Conservation (phyloP, 2,329 filamentous ascomycete genomes). For the Fusarium longipes region DNA sequence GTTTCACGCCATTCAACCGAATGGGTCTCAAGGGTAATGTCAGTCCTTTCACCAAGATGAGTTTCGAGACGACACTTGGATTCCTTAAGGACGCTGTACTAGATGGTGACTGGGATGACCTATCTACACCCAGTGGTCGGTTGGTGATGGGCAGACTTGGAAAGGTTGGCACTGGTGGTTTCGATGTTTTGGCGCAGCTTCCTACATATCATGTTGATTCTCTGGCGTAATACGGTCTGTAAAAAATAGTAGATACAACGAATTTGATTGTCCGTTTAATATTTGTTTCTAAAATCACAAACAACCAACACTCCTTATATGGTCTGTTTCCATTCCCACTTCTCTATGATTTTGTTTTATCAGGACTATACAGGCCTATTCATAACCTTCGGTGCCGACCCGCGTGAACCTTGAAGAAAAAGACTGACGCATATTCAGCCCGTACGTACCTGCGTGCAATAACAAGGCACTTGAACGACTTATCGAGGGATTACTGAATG, state of each 20-base stretch:
- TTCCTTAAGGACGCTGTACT: constrained; percentile 94
- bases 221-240: constrained; percentile 44
- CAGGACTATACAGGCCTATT: background rate
- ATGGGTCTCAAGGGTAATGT: constrained; percentile 87
- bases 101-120: constrained; percentile 89
- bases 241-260: constrained; percentile 36
- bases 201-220: constrained; percentile 61
- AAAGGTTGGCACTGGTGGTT: constrained; percentile 87
- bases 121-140: constrained; percentile 85
- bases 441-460: no score
- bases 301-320: background rate
- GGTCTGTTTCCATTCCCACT: background rate
- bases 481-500: no score
- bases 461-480: no score
- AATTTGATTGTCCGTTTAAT: constrained; percentile 29
- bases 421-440: background rate
- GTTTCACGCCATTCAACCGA: constrained; percentile 91
- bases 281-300: background rate
- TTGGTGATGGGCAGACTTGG: constrained; percentile 89
- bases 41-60: constrained; percentile 98
- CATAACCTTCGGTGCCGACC: no score
- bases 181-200: constrained; percentile 81
- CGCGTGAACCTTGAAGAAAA: background rate
- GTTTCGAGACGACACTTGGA: constrained; percentile 95
- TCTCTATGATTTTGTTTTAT: background rate